Base-by-base conservation (phyloP, 2,329 filamentous ascomycete species). In the Talaromyces sp. region DNA sequence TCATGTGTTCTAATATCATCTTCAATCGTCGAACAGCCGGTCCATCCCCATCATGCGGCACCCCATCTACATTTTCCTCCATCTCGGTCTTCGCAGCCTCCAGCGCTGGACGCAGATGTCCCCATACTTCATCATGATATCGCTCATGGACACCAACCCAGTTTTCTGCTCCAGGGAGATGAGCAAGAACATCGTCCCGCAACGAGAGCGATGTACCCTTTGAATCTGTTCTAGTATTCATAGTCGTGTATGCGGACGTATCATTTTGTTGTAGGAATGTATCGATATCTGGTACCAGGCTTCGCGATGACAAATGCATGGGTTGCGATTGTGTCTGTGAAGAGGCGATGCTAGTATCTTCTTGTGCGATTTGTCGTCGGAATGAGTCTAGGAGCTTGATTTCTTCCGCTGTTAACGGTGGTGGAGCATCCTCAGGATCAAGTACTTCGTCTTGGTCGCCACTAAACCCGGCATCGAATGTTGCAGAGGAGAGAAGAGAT, bases 61-160 rank as follows among this genome's bases (percentile, higher is more conserved):
- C 54, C 11, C 52, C 65, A 11, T 43, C 35, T 10, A 60, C 52
- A 35, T 62, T 58, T 22, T 60, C 66, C 22, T 74, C 72, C 17
- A 88, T 68, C 65, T 89, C 86, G 41, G 71, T 70, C 51, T 74
- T 75, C 3, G 86, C 86, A 55, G 82, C 78, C 45, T 77, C 72
- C 9, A 85, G 79, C 30, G 87, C 71, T 3, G 80, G 77, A 27
- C 77, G 70, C 17, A 89, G 68, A 51, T 83, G 84, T 17, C 86
- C 87, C 87, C 86, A 89, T 20, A 89, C 86, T 50, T 88, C 82
- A 64, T 88, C 84, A 45, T 71, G 67, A 53, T 74, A 74, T 33
- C 64, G 58, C 33, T 73, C 70, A 48, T 74, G 69, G 1, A 73
- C 68, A 11, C 54, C 55, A 9, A 74, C 32, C 71, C 70, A 69